Evolutionary conservation across 1,139 yeast genomes (phyloP).

Genomic region (Pichia sp.): DNA sequence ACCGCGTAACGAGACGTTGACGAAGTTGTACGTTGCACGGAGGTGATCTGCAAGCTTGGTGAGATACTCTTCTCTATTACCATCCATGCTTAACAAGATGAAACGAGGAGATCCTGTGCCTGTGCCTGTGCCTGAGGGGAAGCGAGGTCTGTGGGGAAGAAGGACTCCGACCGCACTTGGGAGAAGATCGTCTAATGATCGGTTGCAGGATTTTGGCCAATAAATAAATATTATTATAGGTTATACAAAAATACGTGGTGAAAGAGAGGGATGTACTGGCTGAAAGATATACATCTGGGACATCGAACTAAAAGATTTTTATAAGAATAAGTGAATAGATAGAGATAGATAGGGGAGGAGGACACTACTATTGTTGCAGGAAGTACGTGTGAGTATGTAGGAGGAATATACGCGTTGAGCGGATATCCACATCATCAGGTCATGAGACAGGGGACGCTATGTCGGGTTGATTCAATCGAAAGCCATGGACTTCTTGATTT

Average conservation of each 20-base stretch:
- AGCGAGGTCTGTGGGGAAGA: no score
- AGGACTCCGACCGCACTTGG: no score
- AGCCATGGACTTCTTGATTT: conserved; percentile 91
- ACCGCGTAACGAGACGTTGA: neutral
- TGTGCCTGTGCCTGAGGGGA: no score
- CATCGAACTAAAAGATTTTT: neutral
- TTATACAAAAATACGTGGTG: neutral
- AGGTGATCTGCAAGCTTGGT: neutral
- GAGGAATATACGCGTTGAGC: neutral
- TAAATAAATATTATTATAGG: neutral
- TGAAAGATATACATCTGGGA: neutral
- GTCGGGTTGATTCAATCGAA: conserved; percentile 50
- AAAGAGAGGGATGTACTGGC: neutral
- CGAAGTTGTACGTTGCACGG: neutral
- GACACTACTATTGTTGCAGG: neutral
- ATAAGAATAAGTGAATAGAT: neutral
- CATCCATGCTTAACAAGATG: neutral
- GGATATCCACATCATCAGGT: neutral
- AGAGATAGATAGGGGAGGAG: neutral
- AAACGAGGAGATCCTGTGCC: no score
- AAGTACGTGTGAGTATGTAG: neutral
- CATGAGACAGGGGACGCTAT: neutral
- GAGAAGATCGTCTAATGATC: no score
- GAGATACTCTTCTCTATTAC: neutral
- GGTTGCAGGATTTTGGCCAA: no score